Evolutionary conservation across 805 yeast species (phyloP), one percentile per base, ranked within the genome.

Genomic region (Ogataea parapolymorpha): DNA sequence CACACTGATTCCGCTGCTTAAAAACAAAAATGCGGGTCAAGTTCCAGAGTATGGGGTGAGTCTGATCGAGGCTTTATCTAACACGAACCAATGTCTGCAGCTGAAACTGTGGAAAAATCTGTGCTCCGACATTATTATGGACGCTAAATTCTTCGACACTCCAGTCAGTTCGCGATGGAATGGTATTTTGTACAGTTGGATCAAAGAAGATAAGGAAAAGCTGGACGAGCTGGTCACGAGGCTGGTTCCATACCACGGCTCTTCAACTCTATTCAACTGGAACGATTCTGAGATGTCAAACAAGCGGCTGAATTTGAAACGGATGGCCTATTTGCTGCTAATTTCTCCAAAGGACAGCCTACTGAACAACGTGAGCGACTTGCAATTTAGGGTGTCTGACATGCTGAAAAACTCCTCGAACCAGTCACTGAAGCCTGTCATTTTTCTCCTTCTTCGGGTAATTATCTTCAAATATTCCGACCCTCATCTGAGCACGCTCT

Each of bases 121-220:
- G 16, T 72, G 89, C 1, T 67, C 66, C 30, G 98, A 91, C 35
- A 61, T 78, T 0, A 71, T 86, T 41, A 70, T 74, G 55, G 95
- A 85, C 55, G 44, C 70, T 9, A 65, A 66, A 15, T 79, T 87
- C 50, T 80, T 88, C 53, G 37, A 55, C 53, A 2, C 53, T 67
- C 25, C 54, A 54, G 37, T 48, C 34, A 61, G 62, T 35, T 46
- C 63, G 3, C 47, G 62, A 13, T 85, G 95, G 91, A 66, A 67
- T 41, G 53, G 64, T 0, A 69, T 86, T 1, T 63, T 90, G 5
- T 56, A 58, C 17, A 65, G 67, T 10, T 91, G 96, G 95, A 70
- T 82, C 3, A 62, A 67, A 6, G 71, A 66, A 12, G 93, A 84
- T 42, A 74, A 75, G 28, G 89, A 80, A 4, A 76, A 75, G 33